These are phyloP conservation scores for Globisporangium splendens DNA, from an alignment of 352 stramenopile genomes.

Conservation along the genomic window DNA sequence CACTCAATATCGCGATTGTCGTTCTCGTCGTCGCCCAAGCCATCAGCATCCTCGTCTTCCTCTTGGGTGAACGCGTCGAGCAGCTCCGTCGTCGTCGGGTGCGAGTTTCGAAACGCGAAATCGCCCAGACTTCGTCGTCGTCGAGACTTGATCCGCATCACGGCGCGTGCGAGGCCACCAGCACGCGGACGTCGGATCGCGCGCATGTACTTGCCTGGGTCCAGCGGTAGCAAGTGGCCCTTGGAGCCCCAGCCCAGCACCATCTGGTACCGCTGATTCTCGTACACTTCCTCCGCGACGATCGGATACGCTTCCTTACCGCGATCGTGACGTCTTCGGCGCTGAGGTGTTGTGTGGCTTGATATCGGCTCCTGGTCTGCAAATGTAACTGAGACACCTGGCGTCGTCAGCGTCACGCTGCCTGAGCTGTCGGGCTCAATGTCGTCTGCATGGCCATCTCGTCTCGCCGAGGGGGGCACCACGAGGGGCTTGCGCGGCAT, in stretches of 20 bases:
- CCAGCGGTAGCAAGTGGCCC: conserved; percentile 64
- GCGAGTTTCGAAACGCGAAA: background rate
- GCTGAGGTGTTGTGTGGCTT: no score
- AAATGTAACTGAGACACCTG: background rate
- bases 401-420: background rate
- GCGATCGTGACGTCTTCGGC: no score
- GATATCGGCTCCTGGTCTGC: background rate
- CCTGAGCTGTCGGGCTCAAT: no score
- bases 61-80: no score
- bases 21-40: conserved; percentile 2
- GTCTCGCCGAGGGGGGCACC: no score
- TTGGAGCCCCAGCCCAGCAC: conserved; percentile 75
- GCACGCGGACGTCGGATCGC: conserved; percentile 20
- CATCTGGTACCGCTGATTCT: conserved; percentile 69
- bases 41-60: no score
- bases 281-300: conserved; percentile 54
- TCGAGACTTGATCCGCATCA: no score
- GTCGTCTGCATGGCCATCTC: no score
- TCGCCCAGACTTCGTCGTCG: background rate
- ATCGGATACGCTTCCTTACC: conserved; percentile 1
- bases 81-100: background rate
- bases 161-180: background rate
- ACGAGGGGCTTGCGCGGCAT: no score
- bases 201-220: conserved; percentile 65
- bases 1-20: conserved; percentile 30